Evolutionary conservation across 108 stramenopile species (phyloP).

Genomic region (Skeletonema costatum): DNA sequence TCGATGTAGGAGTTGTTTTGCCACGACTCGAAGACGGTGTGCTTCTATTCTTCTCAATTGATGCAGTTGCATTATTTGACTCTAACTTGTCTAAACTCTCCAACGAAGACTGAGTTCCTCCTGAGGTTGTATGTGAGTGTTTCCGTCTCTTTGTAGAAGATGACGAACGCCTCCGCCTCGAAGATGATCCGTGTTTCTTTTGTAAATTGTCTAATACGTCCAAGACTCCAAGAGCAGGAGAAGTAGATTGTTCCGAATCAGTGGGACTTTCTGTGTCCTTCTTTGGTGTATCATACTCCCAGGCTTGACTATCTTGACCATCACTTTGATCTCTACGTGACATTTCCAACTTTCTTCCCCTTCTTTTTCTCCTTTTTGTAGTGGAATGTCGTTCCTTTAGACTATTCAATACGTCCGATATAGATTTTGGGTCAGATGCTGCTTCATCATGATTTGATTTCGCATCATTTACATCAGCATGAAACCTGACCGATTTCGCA

Average conservation of each 20-base stretch:
- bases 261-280: background rate
- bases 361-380: conserved; percentile 6
- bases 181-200: conserved; percentile 23
- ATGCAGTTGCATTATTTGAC: background rate
- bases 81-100: background rate
- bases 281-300: background rate
- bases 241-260: background rate
- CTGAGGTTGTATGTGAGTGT: background rate
- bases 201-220: conserved; percentile 40
- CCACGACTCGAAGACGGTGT: background rate
- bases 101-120: background rate
- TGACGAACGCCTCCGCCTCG: conserved; percentile 15
- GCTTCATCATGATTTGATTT: background rate
- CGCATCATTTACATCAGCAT: conserved; percentile 16
- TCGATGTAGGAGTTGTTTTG: background rate
- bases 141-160: conserved; percentile 2
- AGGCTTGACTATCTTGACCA: background rate
- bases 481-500: conserved; percentile 45
- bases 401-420: conserved; percentile 40
- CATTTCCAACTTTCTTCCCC: conserved; percentile 13
- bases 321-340: background rate
- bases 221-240: conserved; percentile 13
- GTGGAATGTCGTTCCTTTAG: conserved; percentile 34
- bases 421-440: conserved; percentile 9
- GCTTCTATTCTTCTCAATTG: background rate